Evolutionary conservation across 306 rosid genomes (phyloP), one percentile per base, ranked within the genome.

Genomic region (Mimosa bimucronata): DNA sequence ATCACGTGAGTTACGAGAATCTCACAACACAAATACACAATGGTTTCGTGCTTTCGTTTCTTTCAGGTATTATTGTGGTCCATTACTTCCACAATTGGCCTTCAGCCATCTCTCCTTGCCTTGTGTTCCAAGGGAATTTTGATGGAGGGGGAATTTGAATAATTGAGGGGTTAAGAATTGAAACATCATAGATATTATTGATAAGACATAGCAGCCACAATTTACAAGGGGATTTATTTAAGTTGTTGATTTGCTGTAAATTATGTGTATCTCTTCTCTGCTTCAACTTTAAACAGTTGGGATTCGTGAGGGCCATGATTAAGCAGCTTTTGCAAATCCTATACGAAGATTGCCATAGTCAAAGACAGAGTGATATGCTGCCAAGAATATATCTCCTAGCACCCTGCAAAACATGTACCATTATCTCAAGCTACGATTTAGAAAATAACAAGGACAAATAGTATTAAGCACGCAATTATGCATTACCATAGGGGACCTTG

Each of bases 401-500:
- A 92, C 91, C 97, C 97, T 92, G 91, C 91, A 81, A n/a, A 66
- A 70, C 13, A 78, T 19, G 37, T 52, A 76, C 40, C 57, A 41
- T 44, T 29, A 78, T 83, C 79, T 74, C 45, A 58, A 14, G 38
- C 69, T 2, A 29, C 25, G 30, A 25, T 53, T 80, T 41, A 69
- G 42, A 14, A 12, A 57, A 13, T 53, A 10, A 34, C 45, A 25
- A 48, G 73, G 48, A 74, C 46, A 76, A n/a, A 18, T 19, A 19
- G 38, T 64, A 62, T 30, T 1, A 46, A 48, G 19, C 72, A 69
- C 25, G 26, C 50, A 55, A 31, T 57, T 31, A 65, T 15, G 52
- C 13, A 79, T 82, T 89, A 92, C 97, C 94, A 92, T 26, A 92
- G 83, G 71, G 97, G 97, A 71, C 97, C 94, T 75, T 87, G 91